These are phyloP conservation scores for Colletotrichum magnum DNA, from an alignment of 2,329 filamentous ascomycete genomes.

Conservation along the genomic window DNA sequence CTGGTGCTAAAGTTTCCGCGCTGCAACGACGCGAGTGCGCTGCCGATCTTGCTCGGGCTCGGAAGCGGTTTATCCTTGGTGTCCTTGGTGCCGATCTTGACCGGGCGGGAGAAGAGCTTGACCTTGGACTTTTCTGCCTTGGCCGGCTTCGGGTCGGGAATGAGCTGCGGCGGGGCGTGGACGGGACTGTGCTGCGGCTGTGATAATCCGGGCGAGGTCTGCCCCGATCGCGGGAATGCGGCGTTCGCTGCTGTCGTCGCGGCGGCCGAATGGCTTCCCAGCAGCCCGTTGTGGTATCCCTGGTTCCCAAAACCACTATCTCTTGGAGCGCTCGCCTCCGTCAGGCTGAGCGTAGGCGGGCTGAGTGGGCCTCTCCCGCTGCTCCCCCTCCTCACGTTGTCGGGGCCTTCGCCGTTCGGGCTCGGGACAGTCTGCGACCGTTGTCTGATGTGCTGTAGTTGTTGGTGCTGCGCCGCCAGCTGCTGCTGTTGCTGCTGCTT, in stretches of 20 bases:
- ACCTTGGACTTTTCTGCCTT: conserved; percentile 81
- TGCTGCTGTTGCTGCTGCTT: conserved; percentile 50
- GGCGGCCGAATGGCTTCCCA: conserved; percentile 72
- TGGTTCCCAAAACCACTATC: conserved; percentile 67
- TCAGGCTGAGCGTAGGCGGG: conserved; percentile 74
- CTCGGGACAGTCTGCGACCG: conserved; percentile 81
- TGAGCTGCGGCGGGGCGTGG: conserved; percentile 52
- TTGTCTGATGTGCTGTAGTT: conserved; percentile 69
- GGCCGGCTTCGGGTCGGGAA: conserved; percentile 68
- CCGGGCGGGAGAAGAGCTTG: conserved; percentile 84
- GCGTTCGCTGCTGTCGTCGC: conserved; percentile 81
- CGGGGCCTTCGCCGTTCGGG: conserved; percentile 46
- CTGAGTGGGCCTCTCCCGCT: conserved; percentile 67
- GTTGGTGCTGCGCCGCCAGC: conserved; percentile 66
- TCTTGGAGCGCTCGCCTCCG: conserved; percentile 74
- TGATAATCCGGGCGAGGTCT: conserved; percentile 62
- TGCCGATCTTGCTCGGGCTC: conserved; percentile 80
- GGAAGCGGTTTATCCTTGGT: conserved; percentile 76
- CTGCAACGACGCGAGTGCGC: conserved; percentile 76
- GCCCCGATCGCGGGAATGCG: conserved; percentile 77
- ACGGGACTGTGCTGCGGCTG: conserved; percentile 47
- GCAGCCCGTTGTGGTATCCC: conserved; percentile 72
- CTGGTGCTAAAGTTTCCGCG: conserved; percentile 79
- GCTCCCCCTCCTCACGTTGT: conserved; percentile 56
- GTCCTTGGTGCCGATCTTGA: conserved; percentile 81